These are phyloP conservation scores for Vitellaria paradoxa DNA, from an alignment of 179 eudicot species.

Conservation along the genomic window DNA sequence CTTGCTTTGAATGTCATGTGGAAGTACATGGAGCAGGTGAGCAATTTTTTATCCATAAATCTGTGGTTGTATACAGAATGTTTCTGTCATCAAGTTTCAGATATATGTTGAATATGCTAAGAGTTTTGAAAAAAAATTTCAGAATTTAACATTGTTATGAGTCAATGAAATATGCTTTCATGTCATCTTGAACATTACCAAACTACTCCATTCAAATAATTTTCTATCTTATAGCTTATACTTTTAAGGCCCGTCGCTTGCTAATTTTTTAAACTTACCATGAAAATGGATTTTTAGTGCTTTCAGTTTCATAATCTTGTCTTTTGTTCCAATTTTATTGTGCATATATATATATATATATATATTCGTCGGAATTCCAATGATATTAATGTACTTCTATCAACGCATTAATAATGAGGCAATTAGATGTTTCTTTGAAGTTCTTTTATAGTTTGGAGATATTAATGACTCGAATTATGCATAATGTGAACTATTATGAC, in stretches of 20 bases:
- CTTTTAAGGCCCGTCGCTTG: too few relatives aligned
- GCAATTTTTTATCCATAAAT: slow-evolving; percentile 7
- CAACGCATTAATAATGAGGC: not conserved
- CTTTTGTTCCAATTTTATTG: not conserved
- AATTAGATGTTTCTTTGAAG: not conserved
- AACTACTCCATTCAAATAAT: too few relatives aligned
- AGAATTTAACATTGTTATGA: not conserved
- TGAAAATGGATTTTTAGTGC: too few relatives aligned
- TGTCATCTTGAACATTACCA: not conserved
- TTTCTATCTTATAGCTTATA: too few relatives aligned
- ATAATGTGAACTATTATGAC: not conserved
- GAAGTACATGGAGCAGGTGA: slow-evolving; percentile 90
- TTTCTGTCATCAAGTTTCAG: not conserved
- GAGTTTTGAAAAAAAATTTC: not conserved
- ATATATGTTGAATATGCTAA: slow-evolving; percentile 2
- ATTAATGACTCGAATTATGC: not conserved
- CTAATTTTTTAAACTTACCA: too few relatives aligned
- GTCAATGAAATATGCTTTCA: not conserved
- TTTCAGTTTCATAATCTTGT: not conserved
- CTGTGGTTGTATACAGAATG: not conserved
- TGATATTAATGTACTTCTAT: not conserved
- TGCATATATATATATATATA: not conserved
- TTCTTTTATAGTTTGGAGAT: not conserved
- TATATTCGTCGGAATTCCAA: not conserved
- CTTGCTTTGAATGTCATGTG: slow-evolving; percentile 98